Evolutionary conservation across 176 grass and related monocot species (phyloP).

Genomic region (Oryza brachyantha): DNA sequence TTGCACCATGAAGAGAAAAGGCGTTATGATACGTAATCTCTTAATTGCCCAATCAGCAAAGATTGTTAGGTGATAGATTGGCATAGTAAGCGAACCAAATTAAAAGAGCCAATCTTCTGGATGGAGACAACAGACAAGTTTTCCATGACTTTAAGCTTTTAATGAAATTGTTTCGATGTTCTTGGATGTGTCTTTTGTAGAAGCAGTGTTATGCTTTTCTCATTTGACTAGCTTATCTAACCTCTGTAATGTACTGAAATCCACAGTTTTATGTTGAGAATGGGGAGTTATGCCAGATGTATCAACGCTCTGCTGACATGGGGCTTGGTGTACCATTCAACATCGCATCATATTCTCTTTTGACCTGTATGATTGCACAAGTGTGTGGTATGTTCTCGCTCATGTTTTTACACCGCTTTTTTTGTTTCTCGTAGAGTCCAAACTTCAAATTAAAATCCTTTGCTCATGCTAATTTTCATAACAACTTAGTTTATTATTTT

Average conservation of each 20-base stretch:
- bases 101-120: not conserved
- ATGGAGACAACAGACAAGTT: not conserved
- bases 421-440: not conserved
- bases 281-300: slow-evolving; percentile 90
- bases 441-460: not conserved
- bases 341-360: slow-evolving; percentile 78
- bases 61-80: not conserved
- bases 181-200: not conserved
- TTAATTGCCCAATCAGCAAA: not conserved
- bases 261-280: slow-evolving; percentile 82
- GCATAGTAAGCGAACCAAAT: not conserved
- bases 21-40: not conserved
- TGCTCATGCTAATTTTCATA: not conserved
- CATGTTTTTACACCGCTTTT: not conserved
- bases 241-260: not conserved
- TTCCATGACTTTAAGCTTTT: not conserved
- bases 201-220: not conserved
- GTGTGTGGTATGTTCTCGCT: slow-evolving; percentile 70
- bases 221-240: slow-evolving; percentile 6
- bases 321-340: slow-evolving; percentile 93
- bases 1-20: not conserved
- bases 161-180: not conserved
- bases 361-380: slow-evolving; percentile 88
- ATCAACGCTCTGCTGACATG: slow-evolving; percentile 90
- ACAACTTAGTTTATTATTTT: not conserved